Evolutionary conservation across 345 rosid species (phyloP), one percentile per base, ranked within the genome.

Genomic region (Passiflora organensis): DNA sequence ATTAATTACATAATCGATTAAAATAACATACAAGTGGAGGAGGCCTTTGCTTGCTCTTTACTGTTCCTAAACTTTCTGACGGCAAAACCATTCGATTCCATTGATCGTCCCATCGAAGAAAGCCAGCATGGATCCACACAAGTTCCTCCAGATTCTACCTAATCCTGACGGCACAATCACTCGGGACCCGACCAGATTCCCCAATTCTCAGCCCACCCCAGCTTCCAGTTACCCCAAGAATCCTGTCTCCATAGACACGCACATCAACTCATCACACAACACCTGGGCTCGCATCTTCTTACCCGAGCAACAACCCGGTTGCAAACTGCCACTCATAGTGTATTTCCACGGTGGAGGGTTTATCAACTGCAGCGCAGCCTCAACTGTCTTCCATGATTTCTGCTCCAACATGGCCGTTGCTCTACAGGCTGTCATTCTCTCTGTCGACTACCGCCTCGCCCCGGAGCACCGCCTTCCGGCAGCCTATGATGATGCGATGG

Each of bases 381-480:
- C 66, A 0, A 49, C 46, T 0, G 0, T 13, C 1, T 66, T 52
- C 69, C 78, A 78, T 16, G 64, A 60, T n/a, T 76, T 81, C 51
- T 76, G 81, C 72, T 61, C 65, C 15, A 36, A 49, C 39, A 41
- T 86, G 59, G 76, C 77, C 0, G 24, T 23, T n/a, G 61, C 60
- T 4, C 70, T 75, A 44, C 62, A 64, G 25, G 81, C 69, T 1
- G 39, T 80, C 18, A 59, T 86, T 6, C 78, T 67, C 0, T 78
- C 90, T 0, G 64, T 72, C 24, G 75, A 75, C 0, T 78, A 86
- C 60, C 77, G 88, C 2, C 64, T 80, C 0, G 85, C 88, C 10
- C 95, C 95, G 0, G 95, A 83, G 80, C 65, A 83, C 43, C 80
- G 88, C 1, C 79, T 81, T 10, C 95, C 90, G 6, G 78, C 80